Percentiles rank a stretch among this genome's conserved stretches.
Conservation (phyloP, 257 asterid genomes). For the Linaria vulgaris region DNA sequence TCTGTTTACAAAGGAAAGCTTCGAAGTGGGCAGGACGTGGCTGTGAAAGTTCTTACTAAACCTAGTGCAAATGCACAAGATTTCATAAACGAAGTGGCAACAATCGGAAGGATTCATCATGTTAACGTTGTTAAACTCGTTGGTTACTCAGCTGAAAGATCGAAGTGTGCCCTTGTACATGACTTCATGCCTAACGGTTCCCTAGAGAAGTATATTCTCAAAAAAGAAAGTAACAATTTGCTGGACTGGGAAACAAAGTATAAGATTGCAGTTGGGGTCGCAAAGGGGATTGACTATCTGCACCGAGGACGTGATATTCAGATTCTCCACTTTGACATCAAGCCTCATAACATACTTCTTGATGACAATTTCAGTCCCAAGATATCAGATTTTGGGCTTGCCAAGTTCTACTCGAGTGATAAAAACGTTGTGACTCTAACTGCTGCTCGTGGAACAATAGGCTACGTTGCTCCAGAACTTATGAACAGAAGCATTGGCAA, state of each 20-base stretch:
- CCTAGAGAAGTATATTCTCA: constrained; percentile 2
- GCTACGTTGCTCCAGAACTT: constrained; percentile 36
- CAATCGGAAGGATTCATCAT: constrained; percentile 26
- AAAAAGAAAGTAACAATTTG: neutral
- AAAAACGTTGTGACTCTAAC: constrained; percentile 23
- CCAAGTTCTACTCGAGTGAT: constrained; percentile 14
- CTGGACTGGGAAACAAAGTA: constrained; percentile 26
- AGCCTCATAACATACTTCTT: constrained; percentile 39
- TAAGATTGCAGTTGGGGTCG: constrained; percentile 36
- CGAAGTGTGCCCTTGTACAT: constrained; percentile 14
- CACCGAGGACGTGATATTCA: constrained; percentile 28
- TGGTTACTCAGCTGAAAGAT: constrained; percentile 23
- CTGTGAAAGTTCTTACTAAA: constrained; percentile 34
- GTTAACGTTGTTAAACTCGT: constrained; percentile 25
- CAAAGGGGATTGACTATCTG: constrained; percentile 33
- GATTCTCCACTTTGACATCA: constrained; percentile 35
- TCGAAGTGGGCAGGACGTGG: constrained; percentile 38
- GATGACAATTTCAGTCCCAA: constrained; percentile 26
- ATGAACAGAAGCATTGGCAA: constrained; percentile 28
- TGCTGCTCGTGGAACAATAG: constrained; percentile 36
- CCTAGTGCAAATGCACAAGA: constrained; percentile 25
- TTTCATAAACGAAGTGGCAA: constrained; percentile 39
- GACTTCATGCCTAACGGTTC: constrained; percentile 28
- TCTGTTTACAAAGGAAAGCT: constrained; percentile 42
- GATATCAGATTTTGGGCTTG: constrained; percentile 30